Percentiles rank a stretch among this genome's conserved stretches.
These are phyloP conservation scores for Coemansia sp. DNA, from an alignment of 192 early-diverging fungal species.

Conservation along the genomic window DNA sequence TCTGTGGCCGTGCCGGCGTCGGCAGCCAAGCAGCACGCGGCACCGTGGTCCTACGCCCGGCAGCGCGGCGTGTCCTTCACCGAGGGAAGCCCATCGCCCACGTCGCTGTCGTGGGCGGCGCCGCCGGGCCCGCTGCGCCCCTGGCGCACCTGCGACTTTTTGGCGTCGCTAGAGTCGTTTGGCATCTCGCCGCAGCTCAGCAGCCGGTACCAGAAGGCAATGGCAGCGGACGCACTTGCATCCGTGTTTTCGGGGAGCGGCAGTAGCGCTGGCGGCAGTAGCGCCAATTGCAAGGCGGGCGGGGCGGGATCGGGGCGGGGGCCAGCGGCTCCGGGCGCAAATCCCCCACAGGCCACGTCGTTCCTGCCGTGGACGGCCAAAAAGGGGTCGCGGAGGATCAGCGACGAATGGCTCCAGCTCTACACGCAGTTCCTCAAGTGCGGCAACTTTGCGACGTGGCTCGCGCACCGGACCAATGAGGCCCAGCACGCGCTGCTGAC, in stretches of 20 bases:
- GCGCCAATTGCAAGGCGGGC: background rate
- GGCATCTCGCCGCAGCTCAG: constrained; percentile 46
- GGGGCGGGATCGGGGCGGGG: background rate
- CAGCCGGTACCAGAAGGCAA: constrained; percentile 15
- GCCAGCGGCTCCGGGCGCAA: background rate
- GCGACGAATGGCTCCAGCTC: constrained; percentile 61
- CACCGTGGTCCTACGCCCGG: background rate
- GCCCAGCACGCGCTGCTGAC: constrained; percentile 74
- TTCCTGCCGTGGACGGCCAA: constrained; percentile 34
- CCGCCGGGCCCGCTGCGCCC: constrained; percentile 32
- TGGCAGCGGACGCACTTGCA: constrained; percentile 30
- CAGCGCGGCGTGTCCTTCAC: constrained; percentile 1
- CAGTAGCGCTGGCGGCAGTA: background rate
- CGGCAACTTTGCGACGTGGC: constrained; percentile 95
- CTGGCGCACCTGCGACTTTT: constrained; percentile 46
- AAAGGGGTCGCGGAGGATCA: constrained; percentile 46
- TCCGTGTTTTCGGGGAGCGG: constrained; percentile 37
- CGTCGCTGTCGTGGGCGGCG: constrained; percentile 29
- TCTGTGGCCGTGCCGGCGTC: constrained; percentile 19
- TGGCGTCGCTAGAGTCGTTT: constrained; percentile 38
- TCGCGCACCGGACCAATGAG: constrained; percentile 71
- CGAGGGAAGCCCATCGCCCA: background rate
- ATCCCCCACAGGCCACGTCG: background rate
- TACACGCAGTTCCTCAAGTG: constrained; percentile 87
- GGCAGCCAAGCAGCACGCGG: background rate